phyloP scores from a whole-genome alignment of 2,329 filamentous ascomycete genomes.

The Tolypocladium ophioglossoides region DNA sequence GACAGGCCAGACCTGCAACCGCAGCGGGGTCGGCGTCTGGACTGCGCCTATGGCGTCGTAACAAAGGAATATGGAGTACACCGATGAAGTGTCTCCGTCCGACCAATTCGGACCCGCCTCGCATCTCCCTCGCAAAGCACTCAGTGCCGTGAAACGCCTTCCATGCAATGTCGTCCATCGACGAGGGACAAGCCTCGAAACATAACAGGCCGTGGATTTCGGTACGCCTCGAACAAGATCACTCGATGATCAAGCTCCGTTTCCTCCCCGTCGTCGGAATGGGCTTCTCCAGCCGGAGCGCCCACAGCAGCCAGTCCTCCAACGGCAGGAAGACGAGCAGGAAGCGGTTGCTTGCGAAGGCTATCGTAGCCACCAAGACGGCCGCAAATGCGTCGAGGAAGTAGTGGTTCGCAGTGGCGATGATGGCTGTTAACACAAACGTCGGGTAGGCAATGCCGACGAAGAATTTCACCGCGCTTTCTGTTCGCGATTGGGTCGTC shows the following conservation, averaged over 20 bases:
- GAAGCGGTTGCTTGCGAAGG: slow-evolving; percentile 45
- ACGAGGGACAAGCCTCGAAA: not conserved
- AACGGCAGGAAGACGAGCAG: slow-evolving; percentile 53
- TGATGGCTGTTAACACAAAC: slow-evolving; percentile 55
- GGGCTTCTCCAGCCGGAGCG: slow-evolving; percentile 56
- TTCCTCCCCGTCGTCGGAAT: slow-evolving; percentile 27
- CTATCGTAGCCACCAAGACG: slow-evolving; percentile 51
- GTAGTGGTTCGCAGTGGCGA: slow-evolving; percentile 65
- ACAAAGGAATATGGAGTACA: too few relatives aligned
- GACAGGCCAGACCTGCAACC: not conserved
- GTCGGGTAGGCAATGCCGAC: slow-evolving; percentile 53
- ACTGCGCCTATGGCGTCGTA: too few relatives aligned
- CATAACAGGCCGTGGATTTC: not conserved
- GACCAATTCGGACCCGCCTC: not conserved
- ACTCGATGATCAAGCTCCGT: slow-evolving; percentile 12
- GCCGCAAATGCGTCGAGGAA: slow-evolving; percentile 62
- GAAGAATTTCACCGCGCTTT: slow-evolving; percentile 31
- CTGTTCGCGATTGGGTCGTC: not conserved
- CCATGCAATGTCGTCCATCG: not conserved
- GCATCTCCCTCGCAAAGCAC: not conserved
- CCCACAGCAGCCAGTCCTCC: slow-evolving; percentile 58
- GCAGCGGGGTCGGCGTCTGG: not conserved
- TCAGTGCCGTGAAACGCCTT: not conserved
- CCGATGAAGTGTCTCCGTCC: too few relatives aligned
- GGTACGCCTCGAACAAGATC: not conserved